Evolutionary conservation across 257 asterid species (phyloP), one percentile per base, ranked within the genome.

Genomic region (Hygrophila difformis): DNA sequence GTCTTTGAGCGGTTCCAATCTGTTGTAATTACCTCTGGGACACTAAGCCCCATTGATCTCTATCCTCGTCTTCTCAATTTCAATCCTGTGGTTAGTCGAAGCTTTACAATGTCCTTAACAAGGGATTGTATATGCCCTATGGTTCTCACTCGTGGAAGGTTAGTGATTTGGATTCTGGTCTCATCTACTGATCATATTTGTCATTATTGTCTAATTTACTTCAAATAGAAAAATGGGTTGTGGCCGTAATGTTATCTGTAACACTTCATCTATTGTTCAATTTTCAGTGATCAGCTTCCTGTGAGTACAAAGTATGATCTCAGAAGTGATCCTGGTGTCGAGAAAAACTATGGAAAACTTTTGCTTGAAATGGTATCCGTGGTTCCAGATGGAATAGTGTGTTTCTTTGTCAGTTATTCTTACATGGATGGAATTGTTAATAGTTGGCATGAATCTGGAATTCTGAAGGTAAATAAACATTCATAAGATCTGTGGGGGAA

Each of bases 41-140:
- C 96, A 53, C 81, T 91, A 57, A 91, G 96, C 61, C 98, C 98
- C 50, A 91, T 91, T 72, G 96, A 91, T 78, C 93, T 91, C 43
- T 91, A 91, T 65, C 96, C 98, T 17, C 93, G 94, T 47, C 96
- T 91, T 52, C 91, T 91, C 53, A 76, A 74, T 71, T 91, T 91
- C 72, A 78, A 86, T 71, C 96, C 98, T 0, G 94, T 86, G 55
- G 81, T 86, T 23, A 86, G 94, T 61, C 84, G 93, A 63, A 91
- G 96, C 74, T 82, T 85, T 61, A 82, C 88, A 49, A 86, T 91
- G 95, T 91, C 98, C 55, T 65, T 91, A 66, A 91, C 98, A 10
- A 79, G 98, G 76, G 95, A 91, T 70, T 91, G 98, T 72, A 91
- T 91, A 68, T 91, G 96, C 69, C 98, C 98, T 0, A 91, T 91